Conservation (phyloP, 352 stramenopile genomes). For the Saprolegnia parasitica region DNA sequence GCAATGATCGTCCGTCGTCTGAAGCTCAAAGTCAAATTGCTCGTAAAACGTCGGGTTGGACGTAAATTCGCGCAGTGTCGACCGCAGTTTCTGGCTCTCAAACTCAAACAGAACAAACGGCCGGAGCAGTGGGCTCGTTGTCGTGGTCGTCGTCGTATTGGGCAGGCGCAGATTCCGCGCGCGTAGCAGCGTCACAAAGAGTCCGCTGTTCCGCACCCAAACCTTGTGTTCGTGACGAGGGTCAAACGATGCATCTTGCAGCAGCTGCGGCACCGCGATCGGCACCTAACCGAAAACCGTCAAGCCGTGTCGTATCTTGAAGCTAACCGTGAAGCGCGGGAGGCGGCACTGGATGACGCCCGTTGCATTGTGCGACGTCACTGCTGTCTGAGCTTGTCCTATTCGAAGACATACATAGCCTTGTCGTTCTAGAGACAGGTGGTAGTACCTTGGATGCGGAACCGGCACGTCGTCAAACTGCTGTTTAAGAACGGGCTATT, state of each 20-base stretch:
- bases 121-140: not conserved
- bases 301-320: not conserved
- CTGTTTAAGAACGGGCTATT: slow-evolving; percentile 1
- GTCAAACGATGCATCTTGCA: not conserved
- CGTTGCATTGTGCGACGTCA: not conserved
- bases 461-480: not conserved
- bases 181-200: slow-evolving; percentile 23
- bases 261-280: slow-evolving; percentile 18
- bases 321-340: slow-evolving; percentile 22
- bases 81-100: slow-evolving; percentile 12
- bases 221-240: slow-evolving; percentile 8
- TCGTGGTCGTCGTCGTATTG: not conserved
- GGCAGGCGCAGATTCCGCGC: slow-evolving; percentile 17
- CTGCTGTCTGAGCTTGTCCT: slow-evolving; percentile 19
- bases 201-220: slow-evolving; percentile 24
- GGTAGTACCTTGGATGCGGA: slow-evolving; percentile 25
- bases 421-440: not conserved
- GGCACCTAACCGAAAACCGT: slow-evolving; percentile 19
- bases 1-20: not conserved
- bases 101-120: slow-evolving; percentile 17
- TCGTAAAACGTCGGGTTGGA: slow-evolving; percentile 14
- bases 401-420: not conserved
- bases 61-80: not conserved
- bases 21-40: slow-evolving; percentile 28
- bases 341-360: slow-evolving; percentile 19